phyloP scores from a whole-genome alignment of 139 green algal species.

The Pleodorina starrii region DNA sequence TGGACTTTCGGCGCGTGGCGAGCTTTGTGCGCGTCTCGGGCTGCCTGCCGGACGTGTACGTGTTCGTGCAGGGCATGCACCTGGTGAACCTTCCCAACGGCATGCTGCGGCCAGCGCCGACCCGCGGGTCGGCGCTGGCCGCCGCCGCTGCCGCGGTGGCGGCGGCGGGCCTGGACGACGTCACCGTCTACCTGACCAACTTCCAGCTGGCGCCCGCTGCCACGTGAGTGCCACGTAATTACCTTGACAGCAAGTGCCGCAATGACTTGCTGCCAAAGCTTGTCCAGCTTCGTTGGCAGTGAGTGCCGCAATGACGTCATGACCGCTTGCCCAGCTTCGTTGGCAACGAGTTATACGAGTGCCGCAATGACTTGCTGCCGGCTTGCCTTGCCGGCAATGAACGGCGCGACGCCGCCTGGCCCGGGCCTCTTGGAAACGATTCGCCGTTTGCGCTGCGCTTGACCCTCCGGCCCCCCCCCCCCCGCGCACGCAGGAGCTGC shows the following conservation, averaged over 20 bases:
- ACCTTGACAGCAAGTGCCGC: too few relatives aligned
- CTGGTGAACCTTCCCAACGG: conserved; percentile 40
- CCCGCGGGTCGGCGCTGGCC: not conserved
- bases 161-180: not conserved
- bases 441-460: not conserved
- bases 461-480: not conserved
- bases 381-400: not conserved
- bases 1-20: conserved; percentile 16
- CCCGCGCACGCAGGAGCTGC: not conserved
- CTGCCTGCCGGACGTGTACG: not conserved
- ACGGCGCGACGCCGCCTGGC: too few relatives aligned
- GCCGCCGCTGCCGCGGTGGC: not conserved
- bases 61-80: conserved; percentile 6
- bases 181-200: not conserved
- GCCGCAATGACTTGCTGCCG: too few relatives aligned
- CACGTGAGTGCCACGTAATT: too few relatives aligned
- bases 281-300: too few relatives aligned
- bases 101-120: not conserved
- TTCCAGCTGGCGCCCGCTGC: too few relatives aligned
- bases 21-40: not conserved
- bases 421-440: not conserved
- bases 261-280: too few relatives aligned
- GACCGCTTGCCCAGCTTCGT: too few relatives aligned
- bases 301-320: too few relatives aligned
- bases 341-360: too few relatives aligned